Conservation (phyloP, 2,329 filamentous ascomycete species). For the Mariannaea sp. region DNA sequence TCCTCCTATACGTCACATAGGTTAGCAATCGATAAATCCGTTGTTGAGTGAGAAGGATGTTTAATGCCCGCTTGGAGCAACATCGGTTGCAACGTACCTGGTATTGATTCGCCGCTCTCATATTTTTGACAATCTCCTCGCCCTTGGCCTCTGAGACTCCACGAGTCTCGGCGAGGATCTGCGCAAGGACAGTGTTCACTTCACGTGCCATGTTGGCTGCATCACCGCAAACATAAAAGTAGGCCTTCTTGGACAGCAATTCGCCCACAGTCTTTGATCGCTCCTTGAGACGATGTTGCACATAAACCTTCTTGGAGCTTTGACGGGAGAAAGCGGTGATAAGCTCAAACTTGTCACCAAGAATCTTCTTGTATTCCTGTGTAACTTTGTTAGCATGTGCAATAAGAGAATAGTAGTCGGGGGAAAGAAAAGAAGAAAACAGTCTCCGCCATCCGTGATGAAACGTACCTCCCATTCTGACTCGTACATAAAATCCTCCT, state of each 20-base stretch:
- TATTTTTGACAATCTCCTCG: conserved; percentile 95
- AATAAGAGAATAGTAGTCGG: too few species aligned
- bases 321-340: conserved; percentile 97
- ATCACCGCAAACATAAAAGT: conserved; percentile 98
- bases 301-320: conserved; percentile 86
- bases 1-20: conserved; percentile 60
- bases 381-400: conserved; percentile 35
- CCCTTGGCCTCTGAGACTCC: conserved; percentile 83
- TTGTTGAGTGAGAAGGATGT: not conserved
- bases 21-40: conserved; percentile 22
- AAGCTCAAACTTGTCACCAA: conserved; percentile 89
- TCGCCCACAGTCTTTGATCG: conserved; percentile 83
- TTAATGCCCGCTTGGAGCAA: not conserved
- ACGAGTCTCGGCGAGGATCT: conserved; percentile 85
- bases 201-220: conserved; percentile 96
- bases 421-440: too few species aligned
- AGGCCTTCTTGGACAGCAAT: conserved; percentile 82
- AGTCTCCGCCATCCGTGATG: too few species aligned
- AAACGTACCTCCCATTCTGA: conserved; percentile 86
- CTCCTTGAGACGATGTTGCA: conserved; percentile 90
- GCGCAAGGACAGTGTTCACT: conserved; percentile 82
- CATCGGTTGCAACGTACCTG: conserved; percentile 65
- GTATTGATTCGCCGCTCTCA: conserved; percentile 94
- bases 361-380: conserved; percentile 79
- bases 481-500: conserved; percentile 92